Evolutionary conservation across 108 stramenopile species (phyloP), one percentile per base, ranked within the genome.

Genomic region (Discostella pseudostelligera): DNA sequence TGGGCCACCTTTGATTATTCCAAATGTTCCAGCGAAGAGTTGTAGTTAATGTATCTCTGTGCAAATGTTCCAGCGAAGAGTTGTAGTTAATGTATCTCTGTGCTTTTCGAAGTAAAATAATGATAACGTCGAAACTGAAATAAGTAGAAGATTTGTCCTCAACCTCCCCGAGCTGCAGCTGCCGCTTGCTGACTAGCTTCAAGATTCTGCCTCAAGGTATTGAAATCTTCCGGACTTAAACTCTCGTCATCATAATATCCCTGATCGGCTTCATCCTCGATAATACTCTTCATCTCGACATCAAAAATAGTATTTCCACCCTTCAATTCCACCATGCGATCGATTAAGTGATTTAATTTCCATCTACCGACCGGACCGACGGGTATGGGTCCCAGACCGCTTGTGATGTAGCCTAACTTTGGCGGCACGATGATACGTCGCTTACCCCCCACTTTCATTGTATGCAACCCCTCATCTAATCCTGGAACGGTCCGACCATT

Each of bases 191-290:
- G 75, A 59, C 54, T 49, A 13, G 37, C 56, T 25, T 77, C 68
- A 39, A 77, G 56, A 54, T 84, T 84, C 39, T 63, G 25, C 19
- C 81, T 29, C 32, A 88, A 56, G 4, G 53, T 74, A 25, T 80
- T 72, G 59, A 85, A 84, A 29, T 88, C 82, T 40, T 84, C 87
- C 7, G 82, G 82, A 48, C 70, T 70, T 51, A 84, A 56, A 66
- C 69, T 75, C 14, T 54, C 76, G 72, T 93, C 92, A 19, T 80
- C 79, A 67, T 93, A 93, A 62, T 93, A 93, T 8, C 92, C 92
- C 82, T 93, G 92, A 77, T 90, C 88, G 49, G 92, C 92, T 69
- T 93, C 92, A 55, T 93, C 92, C 36, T 86, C 84, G 10, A 90
- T 74, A 11, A 84, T 69, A 17, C 73, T 61, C 29, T 47, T 59